Conservation (phyloP, 2,329 filamentous ascomycete species). For the Zymoseptoria ardabiliae region DNA sequence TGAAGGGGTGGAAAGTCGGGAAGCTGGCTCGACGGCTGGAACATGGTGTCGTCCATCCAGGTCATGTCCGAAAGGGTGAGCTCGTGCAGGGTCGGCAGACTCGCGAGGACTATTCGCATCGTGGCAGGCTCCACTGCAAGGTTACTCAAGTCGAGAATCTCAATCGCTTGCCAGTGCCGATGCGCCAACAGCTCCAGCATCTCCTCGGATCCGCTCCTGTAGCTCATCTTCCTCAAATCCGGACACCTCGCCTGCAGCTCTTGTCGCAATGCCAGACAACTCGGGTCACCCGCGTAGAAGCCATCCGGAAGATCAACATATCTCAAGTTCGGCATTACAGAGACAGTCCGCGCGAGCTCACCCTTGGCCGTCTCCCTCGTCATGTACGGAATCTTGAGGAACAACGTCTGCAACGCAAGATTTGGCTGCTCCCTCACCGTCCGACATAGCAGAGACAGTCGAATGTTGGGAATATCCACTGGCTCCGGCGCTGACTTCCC, state of each 20-base stretch:
- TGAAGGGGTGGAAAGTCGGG: slow-evolving; percentile 68
- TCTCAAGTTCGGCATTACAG: slow-evolving; percentile 73
- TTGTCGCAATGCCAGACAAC: slow-evolving; percentile 67
- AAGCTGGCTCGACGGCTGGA: slow-evolving; percentile 55
- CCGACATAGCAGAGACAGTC: slow-evolving; percentile 71
- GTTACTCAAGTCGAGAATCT: slow-evolving; percentile 63
- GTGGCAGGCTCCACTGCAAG: slow-evolving; percentile 63
- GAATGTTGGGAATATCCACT: slow-evolving; percentile 68
- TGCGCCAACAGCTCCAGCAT: slow-evolving; percentile 64
- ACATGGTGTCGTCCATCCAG: slow-evolving; percentile 69
- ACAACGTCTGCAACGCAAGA: slow-evolving; percentile 63
- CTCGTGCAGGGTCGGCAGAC: slow-evolving; percentile 60
- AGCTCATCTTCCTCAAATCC: slow-evolving; percentile 83
- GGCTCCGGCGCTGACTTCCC: slow-evolving; percentile 65
- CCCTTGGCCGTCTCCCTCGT: slow-evolving; percentile 78
- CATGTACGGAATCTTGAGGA: slow-evolving; percentile 91
- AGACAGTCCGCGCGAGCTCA: slow-evolving; percentile 77
- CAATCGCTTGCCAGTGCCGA: slow-evolving; percentile 62
- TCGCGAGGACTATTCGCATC: slow-evolving; percentile 63
- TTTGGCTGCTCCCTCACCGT: slow-evolving; percentile 71
- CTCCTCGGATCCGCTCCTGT: slow-evolving; percentile 68
- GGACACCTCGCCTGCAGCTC: slow-evolving; percentile 79
- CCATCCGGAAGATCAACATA: slow-evolving; percentile 89
- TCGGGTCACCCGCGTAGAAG: slow-evolving; percentile 71
- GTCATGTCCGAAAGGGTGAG: slow-evolving; percentile 65